phyloP scores from a whole-genome alignment of 148 eudicot species.

The Chenopodium suecicum region DNA sequence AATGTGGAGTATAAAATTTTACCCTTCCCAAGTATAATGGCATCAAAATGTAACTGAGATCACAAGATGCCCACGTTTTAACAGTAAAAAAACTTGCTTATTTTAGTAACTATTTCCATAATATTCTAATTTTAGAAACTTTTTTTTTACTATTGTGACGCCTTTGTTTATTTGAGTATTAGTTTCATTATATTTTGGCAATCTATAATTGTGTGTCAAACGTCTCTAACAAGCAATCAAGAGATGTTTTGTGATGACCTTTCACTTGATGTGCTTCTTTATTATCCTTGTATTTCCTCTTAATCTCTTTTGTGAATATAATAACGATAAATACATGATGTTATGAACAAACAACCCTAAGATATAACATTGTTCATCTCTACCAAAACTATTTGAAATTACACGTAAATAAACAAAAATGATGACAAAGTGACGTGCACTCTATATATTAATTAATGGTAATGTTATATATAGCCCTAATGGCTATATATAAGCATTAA shows the following conservation, averaged over 20 bases:
- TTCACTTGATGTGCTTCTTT: neutral
- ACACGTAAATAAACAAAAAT: too few relatives aligned
- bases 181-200: neutral
- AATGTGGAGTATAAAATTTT: conserved; percentile 10
- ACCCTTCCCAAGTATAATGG: conserved; percentile 10
- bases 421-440: too few relatives aligned
- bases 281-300: too few relatives aligned
- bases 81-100: neutral
- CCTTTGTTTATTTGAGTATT: neutral
- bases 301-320: too few relatives aligned
- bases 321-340: too few relatives aligned
- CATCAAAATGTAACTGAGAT: neutral
- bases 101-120: neutral
- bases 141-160: neutral
- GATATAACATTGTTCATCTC: too few relatives aligned
- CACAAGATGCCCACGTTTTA: conserved; percentile 25
- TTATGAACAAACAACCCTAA: too few relatives aligned
- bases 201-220: neutral
- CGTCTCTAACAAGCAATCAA: neutral
- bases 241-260: neutral
- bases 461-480: too few relatives aligned
- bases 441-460: too few relatives aligned
- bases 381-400: too few relatives aligned
- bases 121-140: neutral
- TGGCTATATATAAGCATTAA: too few relatives aligned